phyloP scores from a whole-genome alignment of 208 protist genomes.

The Leishmania braziliensis region DNA sequence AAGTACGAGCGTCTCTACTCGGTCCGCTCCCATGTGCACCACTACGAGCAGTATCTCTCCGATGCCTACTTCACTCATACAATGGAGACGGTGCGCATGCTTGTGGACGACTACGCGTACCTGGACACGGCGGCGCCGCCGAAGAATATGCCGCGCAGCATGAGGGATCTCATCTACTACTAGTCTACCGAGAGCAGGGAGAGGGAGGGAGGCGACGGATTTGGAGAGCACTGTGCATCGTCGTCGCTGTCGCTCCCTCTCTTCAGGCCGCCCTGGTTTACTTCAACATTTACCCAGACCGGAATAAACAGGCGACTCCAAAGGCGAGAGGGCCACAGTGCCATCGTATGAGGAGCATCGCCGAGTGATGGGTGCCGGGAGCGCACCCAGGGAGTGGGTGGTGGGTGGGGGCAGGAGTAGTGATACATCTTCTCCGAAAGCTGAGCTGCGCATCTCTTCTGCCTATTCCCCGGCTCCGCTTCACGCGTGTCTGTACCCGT shows the following conservation, averaged over 20 bases:
- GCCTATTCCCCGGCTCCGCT: background rate
- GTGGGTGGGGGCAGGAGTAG: background rate
- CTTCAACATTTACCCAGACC: background rate
- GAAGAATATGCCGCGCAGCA: slow-evolving; percentile 60
- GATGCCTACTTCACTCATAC: slow-evolving; percentile 79
- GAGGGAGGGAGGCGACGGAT: background rate
- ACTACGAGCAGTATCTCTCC: slow-evolving; percentile 93
- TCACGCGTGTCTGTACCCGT: background rate
- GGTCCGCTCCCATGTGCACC: slow-evolving; percentile 92
- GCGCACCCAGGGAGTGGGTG: background rate
- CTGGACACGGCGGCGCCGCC: slow-evolving; percentile 61
- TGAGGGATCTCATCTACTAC: slow-evolving; percentile 85
- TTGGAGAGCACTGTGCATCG: background rate
- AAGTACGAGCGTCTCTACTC: slow-evolving; percentile 94
- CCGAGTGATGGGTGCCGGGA: background rate
- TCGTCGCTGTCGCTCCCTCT: background rate
- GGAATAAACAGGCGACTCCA: background rate
- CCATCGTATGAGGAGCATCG: too few species aligned
- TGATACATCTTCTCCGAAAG: background rate
- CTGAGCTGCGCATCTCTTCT: background rate
- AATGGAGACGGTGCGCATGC: slow-evolving; percentile 65
- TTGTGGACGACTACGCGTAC: slow-evolving; percentile 88
- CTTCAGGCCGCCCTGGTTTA: background rate
- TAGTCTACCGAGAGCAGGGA: slow-evolving; percentile 12
- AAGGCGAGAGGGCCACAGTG: background rate